Percentiles rank a stretch among this genome's conserved stretches.
Conservation (phyloP, 495 filamentous ascomycete genomes). For the Xylaria castorea region DNA sequence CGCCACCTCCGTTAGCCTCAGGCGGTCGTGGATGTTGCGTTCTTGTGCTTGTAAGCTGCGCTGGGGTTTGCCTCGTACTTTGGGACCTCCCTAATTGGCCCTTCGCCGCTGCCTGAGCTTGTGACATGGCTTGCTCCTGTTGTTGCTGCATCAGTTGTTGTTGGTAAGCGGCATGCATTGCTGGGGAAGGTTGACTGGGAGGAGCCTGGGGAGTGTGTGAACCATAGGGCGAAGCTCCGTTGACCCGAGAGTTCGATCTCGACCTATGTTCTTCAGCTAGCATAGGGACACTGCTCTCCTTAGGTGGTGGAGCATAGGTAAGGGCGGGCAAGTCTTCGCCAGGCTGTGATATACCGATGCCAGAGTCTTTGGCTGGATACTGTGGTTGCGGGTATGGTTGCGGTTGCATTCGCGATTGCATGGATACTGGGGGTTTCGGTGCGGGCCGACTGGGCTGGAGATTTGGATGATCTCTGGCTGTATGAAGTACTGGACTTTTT, state of each 20-base stretch:
- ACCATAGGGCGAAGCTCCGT: constrained; percentile 54
- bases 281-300: constrained; percentile 56
- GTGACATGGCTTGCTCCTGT: constrained; percentile 78
- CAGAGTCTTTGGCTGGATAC: constrained; percentile 58
- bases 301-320: constrained; percentile 51
- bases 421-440: constrained; percentile 66
- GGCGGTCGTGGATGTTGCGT: constrained; percentile 64
- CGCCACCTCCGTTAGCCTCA: constrained; percentile 63
- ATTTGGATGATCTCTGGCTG: constrained; percentile 57
- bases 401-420: constrained; percentile 53
- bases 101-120: constrained; percentile 68
- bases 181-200: constrained; percentile 35
- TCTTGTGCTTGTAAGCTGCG: constrained; percentile 59
- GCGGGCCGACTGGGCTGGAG: constrained; percentile 70
- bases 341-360: constrained; percentile 59
- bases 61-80: constrained; percentile 63
- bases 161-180: constrained; percentile 65
- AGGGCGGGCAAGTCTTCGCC: constrained; percentile 57
- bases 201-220: constrained; percentile 40
- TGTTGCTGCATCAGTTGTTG: constrained; percentile 71
- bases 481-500: constrained; percentile 52
- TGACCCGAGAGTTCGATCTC: constrained; percentile 59
- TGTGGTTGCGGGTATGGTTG: constrained; percentile 55
- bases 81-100: constrained; percentile 64
- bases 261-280: constrained; percentile 62